Evolutionary conservation across 495 filamentous ascomycete species (phyloP), one percentile per base, ranked within the genome.

Genomic region (Antarctomyces pellizariae): DNA sequence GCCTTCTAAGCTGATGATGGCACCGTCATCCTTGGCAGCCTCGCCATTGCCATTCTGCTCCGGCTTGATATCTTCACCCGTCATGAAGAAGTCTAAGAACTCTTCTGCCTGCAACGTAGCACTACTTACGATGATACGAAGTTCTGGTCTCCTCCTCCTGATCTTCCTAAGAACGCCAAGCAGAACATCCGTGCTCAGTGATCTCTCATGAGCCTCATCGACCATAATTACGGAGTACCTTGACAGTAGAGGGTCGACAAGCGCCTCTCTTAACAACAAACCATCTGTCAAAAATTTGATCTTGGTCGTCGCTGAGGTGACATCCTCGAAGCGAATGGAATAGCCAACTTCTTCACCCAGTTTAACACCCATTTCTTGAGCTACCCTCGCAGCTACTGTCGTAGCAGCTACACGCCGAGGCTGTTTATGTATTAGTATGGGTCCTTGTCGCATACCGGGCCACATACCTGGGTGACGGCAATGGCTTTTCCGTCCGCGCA

Each of bases 261-360:
- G 57, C 11, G 79, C 82, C 52, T 99, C 89, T 47, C 86, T 62
- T 37, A 99, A 72, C 14, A 99, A 60, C 40, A 99, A 62, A 6
- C 86, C 89, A 56, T 99, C 86, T 2, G 89, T 95, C 33, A 95
- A 48, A 45, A 93, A 99, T 45, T 99, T 99, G 47, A 99, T 89
- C 25, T 65, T 63, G 2, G 86, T 99, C 25, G 60, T 54, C 7
- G 72, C 63, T 22, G 80, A 91, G n/a, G 83, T 92, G 36, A 75
- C 56, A 56, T 95, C 86, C 44, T 95, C 89, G 44, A 99, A 99
- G 28, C 86, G 65, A 34, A 95, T 92, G 12, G 80, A 82, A 45
- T 93, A 95, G 24, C 89, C 89, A 29, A 95, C 82, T 48, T 93
- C 77, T 50, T 92, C 78, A 10, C 86, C 89, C 12, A 97, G 37